Evolutionary conservation across 2,329 filamentous ascomycete genomes (phyloP).

Genomic region (Ploettnerulaceae sp.): DNA sequence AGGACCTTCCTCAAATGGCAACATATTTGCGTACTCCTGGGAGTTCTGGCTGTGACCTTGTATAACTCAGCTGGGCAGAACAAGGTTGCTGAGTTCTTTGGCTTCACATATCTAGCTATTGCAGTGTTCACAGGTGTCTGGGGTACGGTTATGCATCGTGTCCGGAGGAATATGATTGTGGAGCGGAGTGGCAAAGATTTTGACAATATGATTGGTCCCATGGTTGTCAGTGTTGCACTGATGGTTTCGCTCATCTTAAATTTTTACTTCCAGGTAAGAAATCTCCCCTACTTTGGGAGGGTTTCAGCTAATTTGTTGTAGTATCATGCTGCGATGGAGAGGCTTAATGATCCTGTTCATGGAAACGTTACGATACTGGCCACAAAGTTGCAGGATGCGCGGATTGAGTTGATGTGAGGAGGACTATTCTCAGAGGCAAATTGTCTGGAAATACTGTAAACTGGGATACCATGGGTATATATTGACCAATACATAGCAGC

Average conservation of each 20-base stretch:
- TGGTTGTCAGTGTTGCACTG: constrained; percentile 76
- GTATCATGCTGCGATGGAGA: constrained; percentile 26
- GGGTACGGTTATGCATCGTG: constrained; percentile 81
- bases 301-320: constrained; percentile 15
- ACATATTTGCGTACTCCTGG: constrained; percentile 85
- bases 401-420: constrained; percentile 5
- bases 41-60: constrained; percentile 74
- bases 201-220: constrained; percentile 79
- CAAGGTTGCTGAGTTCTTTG: constrained; percentile 69
- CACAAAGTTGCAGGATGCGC: not conserved
- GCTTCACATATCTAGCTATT: constrained; percentile 76
- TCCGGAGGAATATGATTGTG: constrained; percentile 71
- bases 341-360: constrained; percentile 9
- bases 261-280: constrained; percentile 12
- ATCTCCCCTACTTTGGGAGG: not conserved
- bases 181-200: constrained; percentile 88
- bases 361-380: constrained; percentile 2
- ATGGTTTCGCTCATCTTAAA: constrained; percentile 77
- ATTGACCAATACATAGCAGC: not conserved
- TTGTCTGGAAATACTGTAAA: not conserved
- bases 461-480: not conserved
- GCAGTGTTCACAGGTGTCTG: constrained; percentile 79
- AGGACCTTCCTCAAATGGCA: constrained; percentile 99
- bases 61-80: constrained; percentile 86
- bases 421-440: not conserved